Evolutionary conservation across 164 flowering plant species (phyloP).

Genomic region (Umbilicus rupestris): DNA sequence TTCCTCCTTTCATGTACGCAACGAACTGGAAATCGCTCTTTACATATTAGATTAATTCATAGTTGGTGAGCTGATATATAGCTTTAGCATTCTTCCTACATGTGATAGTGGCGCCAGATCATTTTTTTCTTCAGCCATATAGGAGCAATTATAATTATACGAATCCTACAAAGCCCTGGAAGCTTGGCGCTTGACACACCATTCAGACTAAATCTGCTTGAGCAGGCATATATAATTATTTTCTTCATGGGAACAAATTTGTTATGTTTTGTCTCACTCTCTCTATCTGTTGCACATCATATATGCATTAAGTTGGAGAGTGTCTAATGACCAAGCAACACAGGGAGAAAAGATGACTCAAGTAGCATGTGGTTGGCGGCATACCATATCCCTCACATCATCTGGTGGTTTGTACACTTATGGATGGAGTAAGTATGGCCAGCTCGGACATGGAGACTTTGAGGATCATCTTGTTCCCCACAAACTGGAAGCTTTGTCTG

Average conservation of each 20-base stretch:
- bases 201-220: no score
- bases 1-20: slow-evolving; percentile 47
- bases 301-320: not conserved
- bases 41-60: no score
- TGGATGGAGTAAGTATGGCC: slow-evolving; percentile 99
- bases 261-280: not conserved
- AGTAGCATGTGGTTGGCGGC: slow-evolving; percentile 99
- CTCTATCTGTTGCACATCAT: not conserved
- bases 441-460: slow-evolving; percentile 94
- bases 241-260: not conserved
- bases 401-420: slow-evolving; percentile 73
- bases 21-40: no score
- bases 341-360: slow-evolving; percentile 71
- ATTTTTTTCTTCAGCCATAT: not conserved
- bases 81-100: not conserved
- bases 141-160: not conserved
- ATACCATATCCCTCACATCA: slow-evolving; percentile 76
- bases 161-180: not conserved
- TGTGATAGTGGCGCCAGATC: not conserved
- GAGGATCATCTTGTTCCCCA: slow-evolving; percentile 90
- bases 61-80: not conserved
- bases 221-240: no score
- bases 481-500: slow-evolving; percentile 53
- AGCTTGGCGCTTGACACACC: no score
- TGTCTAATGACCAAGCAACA: not conserved